Evolutionary conservation across 176 grass and related monocot species (phyloP).

Genomic region (Rhipidocladum racemiflorum): DNA sequence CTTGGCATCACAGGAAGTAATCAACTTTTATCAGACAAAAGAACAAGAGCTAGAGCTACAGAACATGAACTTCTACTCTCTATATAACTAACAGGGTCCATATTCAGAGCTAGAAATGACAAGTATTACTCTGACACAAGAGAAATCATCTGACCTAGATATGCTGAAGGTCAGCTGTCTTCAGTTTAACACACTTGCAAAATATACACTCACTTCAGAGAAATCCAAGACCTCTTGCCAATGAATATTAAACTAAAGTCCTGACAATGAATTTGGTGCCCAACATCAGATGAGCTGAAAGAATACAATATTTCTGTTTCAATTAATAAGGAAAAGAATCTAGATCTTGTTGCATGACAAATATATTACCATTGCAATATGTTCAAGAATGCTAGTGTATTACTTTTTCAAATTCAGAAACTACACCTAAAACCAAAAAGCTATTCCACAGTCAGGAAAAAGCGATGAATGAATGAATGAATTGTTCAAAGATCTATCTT

Average conservation of each 20-base stretch:
- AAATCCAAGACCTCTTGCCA: slow-evolving; percentile 43
- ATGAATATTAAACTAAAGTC: slow-evolving; percentile 37
- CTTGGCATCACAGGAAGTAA: too few relatives aligned
- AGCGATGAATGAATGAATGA: not conserved
- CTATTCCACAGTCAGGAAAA: not conserved
- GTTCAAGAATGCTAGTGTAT: not conserved
- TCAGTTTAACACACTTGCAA: slow-evolving; percentile 20
- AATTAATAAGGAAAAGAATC: slow-evolving; percentile 52
- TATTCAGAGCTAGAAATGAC: slow-evolving; percentile 17
- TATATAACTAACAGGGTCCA: not conserved
- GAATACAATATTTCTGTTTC: slow-evolving; percentile 27
- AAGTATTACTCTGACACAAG: slow-evolving; percentile 35
- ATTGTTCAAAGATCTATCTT: not conserved
- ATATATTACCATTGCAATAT: not conserved
- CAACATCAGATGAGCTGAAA: slow-evolving; percentile 34
- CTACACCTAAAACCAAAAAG: not conserved
- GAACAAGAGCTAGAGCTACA: too few relatives aligned
- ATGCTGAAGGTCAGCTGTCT: slow-evolving; percentile 42
- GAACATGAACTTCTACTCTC: too few relatives aligned
- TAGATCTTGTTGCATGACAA: too few relatives aligned
- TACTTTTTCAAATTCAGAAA: not conserved
- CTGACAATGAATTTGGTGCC: slow-evolving; percentile 35
- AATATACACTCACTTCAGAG: not conserved
- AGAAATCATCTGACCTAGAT: slow-evolving; percentile 44
- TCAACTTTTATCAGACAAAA: too few relatives aligned